Evolutionary conservation across 2,329 filamentous ascomycete species (phyloP).

Genomic region (Incumbomyces lentus): DNA sequence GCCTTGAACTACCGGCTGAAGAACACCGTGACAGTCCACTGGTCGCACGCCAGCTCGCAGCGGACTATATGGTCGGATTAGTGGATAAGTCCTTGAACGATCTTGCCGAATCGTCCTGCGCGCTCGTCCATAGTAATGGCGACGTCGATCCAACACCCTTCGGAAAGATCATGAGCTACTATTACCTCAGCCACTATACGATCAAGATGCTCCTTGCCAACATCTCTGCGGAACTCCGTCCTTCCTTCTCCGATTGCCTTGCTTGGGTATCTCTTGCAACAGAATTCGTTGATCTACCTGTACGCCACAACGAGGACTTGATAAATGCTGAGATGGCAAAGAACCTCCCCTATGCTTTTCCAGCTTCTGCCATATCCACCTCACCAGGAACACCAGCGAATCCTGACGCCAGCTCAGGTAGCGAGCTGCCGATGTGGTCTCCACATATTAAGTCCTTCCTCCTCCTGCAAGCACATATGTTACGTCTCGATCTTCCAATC

Average conservation of each 20-base stretch:
- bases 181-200: constrained; percentile 92
- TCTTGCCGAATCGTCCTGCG: constrained; percentile 73
- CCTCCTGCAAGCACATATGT: constrained; percentile 89
- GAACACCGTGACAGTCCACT: constrained; percentile 68
- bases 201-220: constrained; percentile 73
- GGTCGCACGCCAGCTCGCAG: constrained; percentile 73
- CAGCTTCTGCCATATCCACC: constrained; percentile 1
- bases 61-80: constrained; percentile 88
- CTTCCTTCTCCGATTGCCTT: constrained; percentile 67
- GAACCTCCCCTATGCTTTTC: constrained; percentile 50
- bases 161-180: constrained; percentile 99
- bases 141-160: constrained; percentile 82
- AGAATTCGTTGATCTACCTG: constrained; percentile 94
- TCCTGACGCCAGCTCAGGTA: constrained; percentile 36
- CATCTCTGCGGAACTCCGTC: constrained; percentile 56
- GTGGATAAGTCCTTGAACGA: constrained; percentile 78
- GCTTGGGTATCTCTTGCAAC: constrained; percentile 88
- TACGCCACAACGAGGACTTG: constrained; percentile 95
- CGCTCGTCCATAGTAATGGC: constrained; percentile 72
- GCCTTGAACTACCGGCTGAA: constrained; percentile 82
- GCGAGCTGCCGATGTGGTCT: constrained; percentile 79
- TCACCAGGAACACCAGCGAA: constrained; percentile 10
- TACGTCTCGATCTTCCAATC: constrained; percentile 82
- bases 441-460: constrained; percentile 95
- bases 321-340: constrained; percentile 85